Evolutionary conservation across 1,139 yeast species (phyloP), one percentile per base, ranked within the genome.

Genomic region (Sugiyamaella xylanicola): DNA sequence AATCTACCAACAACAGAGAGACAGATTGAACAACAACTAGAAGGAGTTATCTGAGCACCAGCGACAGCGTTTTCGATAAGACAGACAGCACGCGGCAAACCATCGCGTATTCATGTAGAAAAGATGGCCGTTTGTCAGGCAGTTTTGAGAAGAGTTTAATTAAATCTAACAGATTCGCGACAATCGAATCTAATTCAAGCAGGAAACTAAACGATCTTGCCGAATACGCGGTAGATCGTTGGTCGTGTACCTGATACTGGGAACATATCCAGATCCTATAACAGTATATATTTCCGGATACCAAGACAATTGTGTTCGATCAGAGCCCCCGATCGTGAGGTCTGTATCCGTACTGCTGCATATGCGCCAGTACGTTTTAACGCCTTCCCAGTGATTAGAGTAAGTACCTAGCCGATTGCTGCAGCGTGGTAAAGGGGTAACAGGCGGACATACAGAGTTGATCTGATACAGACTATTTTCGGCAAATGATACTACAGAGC

Each of bases 141-240:
- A 5, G 29, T 25, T 5, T 5, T 5, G 5, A 32, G 37, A 8
- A 8, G 37, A 15, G 5, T 32, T 32, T 11, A 32, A 32, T 32
- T 32, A 32, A 32, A 32, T 32, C 37, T 32, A 32, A 32, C 37
- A 32, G 37, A 32, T 32, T 25, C 37, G 37, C 37, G 37, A n/a
- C 8, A 32, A 32, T 32, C 37, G 37, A 32, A 32, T n/a, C 15
- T 32, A 8, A 11, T 32, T n/a, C 37, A 13, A n/a, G 37, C n/a
- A 32, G 4, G 15, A 11, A 8, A 8, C 13, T 32, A 8, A 32
- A n/a, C 15, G 37, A 32, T 32, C 37, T n/a, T n/a, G 15, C 13
- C 4, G 15, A 32, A 7, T 32, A 8, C 37, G 15, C 37, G 37
- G 37, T n/a, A 32, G 37, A 32, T 32, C 37, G 9, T 32, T 32